Conservation (phyloP, 768 basidiomycete species). For the Lactarius vividus region DNA sequence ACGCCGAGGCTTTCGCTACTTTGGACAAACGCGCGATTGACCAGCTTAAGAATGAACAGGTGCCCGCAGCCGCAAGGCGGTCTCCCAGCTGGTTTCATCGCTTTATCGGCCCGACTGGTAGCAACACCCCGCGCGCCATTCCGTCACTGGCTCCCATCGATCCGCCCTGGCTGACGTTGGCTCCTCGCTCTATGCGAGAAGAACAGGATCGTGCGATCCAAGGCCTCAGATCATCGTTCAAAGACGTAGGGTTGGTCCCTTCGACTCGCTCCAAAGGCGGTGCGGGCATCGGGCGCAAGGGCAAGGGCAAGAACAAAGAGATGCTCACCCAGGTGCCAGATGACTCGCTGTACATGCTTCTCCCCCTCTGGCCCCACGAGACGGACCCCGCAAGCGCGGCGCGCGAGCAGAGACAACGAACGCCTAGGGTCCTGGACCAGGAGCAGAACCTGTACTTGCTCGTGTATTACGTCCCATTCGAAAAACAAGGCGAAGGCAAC, state of each 20-base stretch:
- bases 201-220: conserved; percentile 65
- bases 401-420: conserved; percentile 25
- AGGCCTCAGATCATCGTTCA: conserved; percentile 72
- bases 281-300: conserved; percentile 29
- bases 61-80: conserved; percentile 8
- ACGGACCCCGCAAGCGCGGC: conserved; percentile 46
- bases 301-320: conserved; percentile 30
- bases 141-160: conserved; percentile 35
- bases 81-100: conserved; percentile 21
- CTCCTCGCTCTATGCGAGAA: conserved; percentile 63
- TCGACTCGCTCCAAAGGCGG: conserved; percentile 35
- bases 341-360: conserved; percentile 76
- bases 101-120: conserved; percentile 23
- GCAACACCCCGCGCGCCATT: conserved; percentile 25
- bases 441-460: conserved; percentile 68
- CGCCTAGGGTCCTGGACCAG: conserved; percentile 38
- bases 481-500: conserved; percentile 33
- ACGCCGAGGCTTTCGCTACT: conserved; percentile 39
- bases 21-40: conserved; percentile 32
- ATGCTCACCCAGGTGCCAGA: conserved; percentile 61
- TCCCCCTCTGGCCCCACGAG: conserved; percentile 82
- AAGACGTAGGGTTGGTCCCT: conserved; percentile 75
- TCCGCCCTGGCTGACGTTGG: conserved; percentile 65
- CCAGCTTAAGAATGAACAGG: conserved; percentile 29
- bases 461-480: conserved; percentile 72